phyloP scores from a whole-genome alignment of 2,329 filamentous ascomycete species.

The Fusarium miscanthi region DNA sequence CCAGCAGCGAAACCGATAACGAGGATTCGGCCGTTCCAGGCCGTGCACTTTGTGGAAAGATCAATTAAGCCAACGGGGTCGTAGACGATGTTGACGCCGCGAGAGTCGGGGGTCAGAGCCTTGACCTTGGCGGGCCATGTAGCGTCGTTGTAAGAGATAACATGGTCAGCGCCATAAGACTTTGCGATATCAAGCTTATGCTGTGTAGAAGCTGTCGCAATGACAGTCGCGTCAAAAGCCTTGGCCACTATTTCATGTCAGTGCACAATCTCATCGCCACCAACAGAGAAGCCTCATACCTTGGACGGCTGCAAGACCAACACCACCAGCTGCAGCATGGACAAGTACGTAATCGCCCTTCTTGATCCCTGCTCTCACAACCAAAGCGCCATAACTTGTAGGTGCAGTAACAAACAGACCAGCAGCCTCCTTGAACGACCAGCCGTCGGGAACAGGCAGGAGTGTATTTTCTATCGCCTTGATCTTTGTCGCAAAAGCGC shows the following conservation, averaged over 20 bases:
- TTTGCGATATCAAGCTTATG: slow-evolving; percentile 84
- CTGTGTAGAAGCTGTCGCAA: slow-evolving; percentile 86
- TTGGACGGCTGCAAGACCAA: slow-evolving; percentile 91
- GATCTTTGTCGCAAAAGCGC: slow-evolving; percentile 84
- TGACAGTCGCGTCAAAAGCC: slow-evolving; percentile 89
- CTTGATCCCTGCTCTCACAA: slow-evolving; percentile 80
- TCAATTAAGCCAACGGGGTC: slow-evolving; percentile 94
- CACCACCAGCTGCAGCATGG: slow-evolving; percentile 91
- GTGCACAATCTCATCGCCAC: background rate
- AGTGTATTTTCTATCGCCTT: slow-evolving; percentile 74
- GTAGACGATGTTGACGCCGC: slow-evolving; percentile 91
- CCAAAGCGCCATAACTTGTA: slow-evolving; percentile 86
- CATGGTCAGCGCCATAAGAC: slow-evolving; percentile 85
- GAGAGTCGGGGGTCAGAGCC: slow-evolving; percentile 76
- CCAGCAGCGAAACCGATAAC: slow-evolving; percentile 85
- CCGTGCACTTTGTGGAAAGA: slow-evolving; percentile 87
- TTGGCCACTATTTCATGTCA: slow-evolving; percentile 73
- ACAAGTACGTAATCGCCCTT: slow-evolving; percentile 87
- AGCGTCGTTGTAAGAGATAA: slow-evolving; percentile 77
- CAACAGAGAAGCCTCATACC: slow-evolving; percentile 49
- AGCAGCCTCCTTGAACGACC: slow-evolving; percentile 86
- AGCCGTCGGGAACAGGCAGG: slow-evolving; percentile 80
- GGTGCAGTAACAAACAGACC: slow-evolving; percentile 93
- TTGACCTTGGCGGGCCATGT: slow-evolving; percentile 77
- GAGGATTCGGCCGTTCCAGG: slow-evolving; percentile 90